A percentile compares a stretch with the other conserved stretches of the same genome.
phyloP scores from a whole-genome alignment of 768 basidiomycete species.

The Cystofilobasidium capitatum region DNA sequence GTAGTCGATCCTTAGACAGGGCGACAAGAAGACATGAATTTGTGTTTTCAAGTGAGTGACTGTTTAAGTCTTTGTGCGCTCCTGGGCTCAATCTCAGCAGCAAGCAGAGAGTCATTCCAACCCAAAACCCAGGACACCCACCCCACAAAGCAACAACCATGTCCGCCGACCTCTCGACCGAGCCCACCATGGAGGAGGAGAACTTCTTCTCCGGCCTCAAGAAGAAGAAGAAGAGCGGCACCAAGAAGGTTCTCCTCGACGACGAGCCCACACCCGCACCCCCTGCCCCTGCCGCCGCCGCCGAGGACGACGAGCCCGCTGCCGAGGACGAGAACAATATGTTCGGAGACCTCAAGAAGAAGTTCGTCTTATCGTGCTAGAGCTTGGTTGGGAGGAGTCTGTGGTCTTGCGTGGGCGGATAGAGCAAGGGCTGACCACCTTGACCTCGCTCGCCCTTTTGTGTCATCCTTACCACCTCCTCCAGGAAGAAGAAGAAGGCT shows the following conservation, averaged over 20 bases:
- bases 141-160: neutral
- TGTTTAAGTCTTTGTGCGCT: too few relatives aligned
- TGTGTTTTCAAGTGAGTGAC: too few relatives aligned
- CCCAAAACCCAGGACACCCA: neutral
- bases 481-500: slow-evolving; percentile 40
- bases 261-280: slow-evolving; percentile 28
- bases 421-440: neutral
- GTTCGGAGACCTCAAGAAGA: slow-evolving; percentile 86
- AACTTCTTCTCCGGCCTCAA: slow-evolving; percentile 44
- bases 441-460: neutral
- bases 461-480: neutral
- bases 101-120: too few relatives aligned
- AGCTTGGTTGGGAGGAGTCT: too few relatives aligned
- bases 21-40: too few relatives aligned
- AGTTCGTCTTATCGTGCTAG: slow-evolving; percentile 37
- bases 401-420: neutral
- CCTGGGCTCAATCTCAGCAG: too few relatives aligned
- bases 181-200: slow-evolving; percentile 36
- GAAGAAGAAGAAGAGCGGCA: slow-evolving; percentile 45
- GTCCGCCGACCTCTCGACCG: slow-evolving; percentile 28
- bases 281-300: slow-evolving; percentile 19
- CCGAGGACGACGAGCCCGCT: slow-evolving; percentile 26
- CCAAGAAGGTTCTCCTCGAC: slow-evolving; percentile 35
- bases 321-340: slow-evolving; percentile 57
- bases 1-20: too few relatives aligned